Evolutionary conservation across 352 stramenopile species (phyloP).

Genomic region (Phytophthora pisi): DNA sequence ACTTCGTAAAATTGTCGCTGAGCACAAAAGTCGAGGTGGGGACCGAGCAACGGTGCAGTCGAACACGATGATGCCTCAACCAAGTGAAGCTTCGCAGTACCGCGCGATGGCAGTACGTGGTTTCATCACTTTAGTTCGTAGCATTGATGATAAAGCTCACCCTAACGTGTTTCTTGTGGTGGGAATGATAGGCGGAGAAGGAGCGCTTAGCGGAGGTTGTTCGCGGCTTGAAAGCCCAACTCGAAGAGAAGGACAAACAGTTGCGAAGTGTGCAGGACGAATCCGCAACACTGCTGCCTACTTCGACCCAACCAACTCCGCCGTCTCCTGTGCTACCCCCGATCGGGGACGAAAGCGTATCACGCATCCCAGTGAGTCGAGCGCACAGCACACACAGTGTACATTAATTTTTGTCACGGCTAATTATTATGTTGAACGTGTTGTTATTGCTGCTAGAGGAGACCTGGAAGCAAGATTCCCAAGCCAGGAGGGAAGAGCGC

Average conservation of each 20-base stretch:
- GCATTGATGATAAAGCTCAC: background rate
- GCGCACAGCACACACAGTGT: background rate
- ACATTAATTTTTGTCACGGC: background rate
- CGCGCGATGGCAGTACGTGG: constrained; percentile 52
- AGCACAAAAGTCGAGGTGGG: constrained; percentile 28
- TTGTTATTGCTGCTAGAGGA: constrained; percentile 25
- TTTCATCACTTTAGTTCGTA: background rate
- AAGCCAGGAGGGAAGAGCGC: constrained; percentile 10
- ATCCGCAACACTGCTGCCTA: background rate
- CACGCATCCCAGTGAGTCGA: constrained; percentile 46
- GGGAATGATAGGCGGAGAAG: constrained; percentile 58
- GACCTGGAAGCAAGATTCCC: constrained; percentile 29
- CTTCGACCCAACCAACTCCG: background rate
- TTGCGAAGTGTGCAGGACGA: constrained; percentile 24
- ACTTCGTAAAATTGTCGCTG: constrained; percentile 39
- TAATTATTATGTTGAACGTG: background rate
- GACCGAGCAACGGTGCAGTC: constrained; percentile 13
- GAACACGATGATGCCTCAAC: constrained; percentile 42
- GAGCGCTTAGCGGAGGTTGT: constrained; percentile 63
- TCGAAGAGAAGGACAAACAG: constrained; percentile 71
- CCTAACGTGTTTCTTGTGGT: background rate
- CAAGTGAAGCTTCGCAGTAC: constrained; percentile 58
- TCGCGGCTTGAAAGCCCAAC: constrained; percentile 53
- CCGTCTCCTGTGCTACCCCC: constrained; percentile 19
- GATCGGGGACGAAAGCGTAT: constrained; percentile 26